These are phyloP conservation scores for Penicillium sp. DNA, from an alignment of 2,329 filamentous ascomycete species.

Conservation along the genomic window DNA sequence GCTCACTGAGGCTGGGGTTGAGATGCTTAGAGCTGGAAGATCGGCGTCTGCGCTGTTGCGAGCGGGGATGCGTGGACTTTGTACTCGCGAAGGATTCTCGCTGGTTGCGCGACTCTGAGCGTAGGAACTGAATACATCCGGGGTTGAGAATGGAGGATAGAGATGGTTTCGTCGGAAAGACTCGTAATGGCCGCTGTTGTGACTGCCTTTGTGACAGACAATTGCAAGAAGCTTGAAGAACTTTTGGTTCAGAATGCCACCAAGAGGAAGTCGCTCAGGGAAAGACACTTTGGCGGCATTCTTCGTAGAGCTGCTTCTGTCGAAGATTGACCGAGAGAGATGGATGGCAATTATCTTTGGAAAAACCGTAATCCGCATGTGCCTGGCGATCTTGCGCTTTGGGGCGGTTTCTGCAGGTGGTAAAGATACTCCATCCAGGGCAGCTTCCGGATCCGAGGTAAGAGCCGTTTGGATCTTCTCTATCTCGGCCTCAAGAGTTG, in stretches of 20 bases:
- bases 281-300: slow-evolving; percentile 95
- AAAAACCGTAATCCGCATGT: slow-evolving; percentile 84
- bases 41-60: slow-evolving; percentile 38
- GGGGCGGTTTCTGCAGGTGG: slow-evolving; percentile 77
- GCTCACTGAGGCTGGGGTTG: slow-evolving; percentile 39
- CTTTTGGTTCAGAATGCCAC: slow-evolving; percentile 75
- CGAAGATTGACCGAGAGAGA: slow-evolving; percentile 90
- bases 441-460: slow-evolving; percentile 78
- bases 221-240: slow-evolving; percentile 84
- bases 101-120: slow-evolving; percentile 67
- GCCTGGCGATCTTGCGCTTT: slow-evolving; percentile 81
- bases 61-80: slow-evolving; percentile 47
- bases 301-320: slow-evolving; percentile 79
- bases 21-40: slow-evolving; percentile 34
- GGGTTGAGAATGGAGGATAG: slow-evolving; percentile 79
- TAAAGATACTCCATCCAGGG: slow-evolving; percentile 72
- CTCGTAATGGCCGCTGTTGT: slow-evolving; percentile 96
- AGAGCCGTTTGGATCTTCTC: slow-evolving; percentile 71
- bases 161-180: slow-evolving; percentile 87
- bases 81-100: slow-evolving; percentile 51
- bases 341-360: slow-evolving; percentile 92
- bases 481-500: slow-evolving; percentile 63
- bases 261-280: slow-evolving; percentile 82
- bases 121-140: slow-evolving; percentile 76
- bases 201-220: slow-evolving; percentile 93